phyloP scores from a whole-genome alignment of 73 alveolate species.

The Strombidium stylifer region DNA sequence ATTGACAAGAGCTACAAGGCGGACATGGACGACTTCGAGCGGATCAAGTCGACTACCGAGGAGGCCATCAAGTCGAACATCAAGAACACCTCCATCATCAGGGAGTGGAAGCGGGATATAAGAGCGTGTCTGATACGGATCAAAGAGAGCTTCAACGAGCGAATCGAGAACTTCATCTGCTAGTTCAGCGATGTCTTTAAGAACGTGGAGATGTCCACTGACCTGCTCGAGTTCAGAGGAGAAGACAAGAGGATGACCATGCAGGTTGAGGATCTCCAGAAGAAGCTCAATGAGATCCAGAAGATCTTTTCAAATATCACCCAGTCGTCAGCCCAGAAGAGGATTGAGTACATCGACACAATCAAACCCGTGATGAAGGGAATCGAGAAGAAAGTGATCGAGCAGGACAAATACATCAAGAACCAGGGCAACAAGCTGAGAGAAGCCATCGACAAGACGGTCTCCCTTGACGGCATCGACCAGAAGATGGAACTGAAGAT shows the following conservation, averaged over 20 bases:
- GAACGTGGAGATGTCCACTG: neutral
- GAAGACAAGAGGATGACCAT: constrained; percentile 7
- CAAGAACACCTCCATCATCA: constrained; percentile 10
- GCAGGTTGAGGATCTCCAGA: constrained; percentile 14
- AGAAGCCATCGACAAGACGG: constrained; percentile 22
- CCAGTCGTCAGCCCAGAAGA: constrained; percentile 3
- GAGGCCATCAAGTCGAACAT: constrained; percentile 1
- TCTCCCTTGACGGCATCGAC: constrained; percentile 8
- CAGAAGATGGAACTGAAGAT: constrained; percentile 4
- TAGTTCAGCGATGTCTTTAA: constrained; percentile 16
- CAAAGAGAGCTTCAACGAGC: neutral
- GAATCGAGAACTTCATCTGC: constrained; percentile 26
- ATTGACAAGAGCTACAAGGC: constrained; percentile 28
- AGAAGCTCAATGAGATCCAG: constrained; percentile 4
- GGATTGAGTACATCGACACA: neutral
- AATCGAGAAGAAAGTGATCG: constrained; percentile 1
- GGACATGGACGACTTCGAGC: constrained; percentile 40
- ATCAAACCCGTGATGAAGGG: neutral
- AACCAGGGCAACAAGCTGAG: neutral
- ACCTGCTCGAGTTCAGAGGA: constrained; percentile 6
- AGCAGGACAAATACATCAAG: constrained; percentile 1
- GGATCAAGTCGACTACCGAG: constrained; percentile 15
- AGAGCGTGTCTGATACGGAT: constrained; percentile 12
- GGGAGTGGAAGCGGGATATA: constrained; percentile 20
- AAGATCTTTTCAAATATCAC: constrained; percentile 17